A percentile compares a stretch with the other conserved stretches of the same genome.
Evolutionary conservation across 805 yeast species (phyloP).

Genomic region (Candida broadrunensis): DNA sequence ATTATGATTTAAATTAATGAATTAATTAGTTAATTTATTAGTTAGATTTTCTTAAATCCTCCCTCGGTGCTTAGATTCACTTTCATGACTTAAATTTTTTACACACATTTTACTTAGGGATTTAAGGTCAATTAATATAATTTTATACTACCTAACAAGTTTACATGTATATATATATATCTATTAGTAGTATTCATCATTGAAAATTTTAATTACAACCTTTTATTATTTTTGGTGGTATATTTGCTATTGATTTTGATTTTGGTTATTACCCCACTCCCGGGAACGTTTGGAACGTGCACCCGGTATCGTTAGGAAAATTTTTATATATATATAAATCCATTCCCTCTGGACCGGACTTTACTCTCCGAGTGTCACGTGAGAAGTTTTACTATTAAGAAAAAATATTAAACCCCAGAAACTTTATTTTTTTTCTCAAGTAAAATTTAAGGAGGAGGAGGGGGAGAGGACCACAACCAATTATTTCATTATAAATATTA

Average conservation of each 20-base stretch:
- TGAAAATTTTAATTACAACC: background rate
- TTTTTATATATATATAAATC: background rate
- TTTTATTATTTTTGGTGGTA: background rate
- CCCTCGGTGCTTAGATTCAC: background rate
- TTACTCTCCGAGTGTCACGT: background rate
- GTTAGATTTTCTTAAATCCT: too few species aligned
- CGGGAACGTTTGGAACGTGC: background rate
- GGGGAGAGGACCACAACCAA: background rate
- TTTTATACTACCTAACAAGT: background rate
- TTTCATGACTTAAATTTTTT: too few species aligned
- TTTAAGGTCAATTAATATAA: too few species aligned
- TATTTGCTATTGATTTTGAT: background rate
- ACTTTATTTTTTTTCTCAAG: too few species aligned
- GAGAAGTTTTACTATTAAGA: too few species aligned
- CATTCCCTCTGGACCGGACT: background rate
- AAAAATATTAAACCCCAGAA: background rate
- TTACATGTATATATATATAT: background rate
- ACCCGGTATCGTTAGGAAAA: background rate
- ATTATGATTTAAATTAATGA: too few species aligned
- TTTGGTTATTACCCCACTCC: background rate
- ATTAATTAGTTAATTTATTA: too few species aligned
- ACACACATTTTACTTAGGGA: too few species aligned
- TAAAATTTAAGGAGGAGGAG: background rate
- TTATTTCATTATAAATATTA: too few species aligned
- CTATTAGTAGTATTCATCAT: background rate